Evolutionary conservation across 805 yeast genomes (phyloP).

Genomic region (Blastobotrys terrestris): DNA sequence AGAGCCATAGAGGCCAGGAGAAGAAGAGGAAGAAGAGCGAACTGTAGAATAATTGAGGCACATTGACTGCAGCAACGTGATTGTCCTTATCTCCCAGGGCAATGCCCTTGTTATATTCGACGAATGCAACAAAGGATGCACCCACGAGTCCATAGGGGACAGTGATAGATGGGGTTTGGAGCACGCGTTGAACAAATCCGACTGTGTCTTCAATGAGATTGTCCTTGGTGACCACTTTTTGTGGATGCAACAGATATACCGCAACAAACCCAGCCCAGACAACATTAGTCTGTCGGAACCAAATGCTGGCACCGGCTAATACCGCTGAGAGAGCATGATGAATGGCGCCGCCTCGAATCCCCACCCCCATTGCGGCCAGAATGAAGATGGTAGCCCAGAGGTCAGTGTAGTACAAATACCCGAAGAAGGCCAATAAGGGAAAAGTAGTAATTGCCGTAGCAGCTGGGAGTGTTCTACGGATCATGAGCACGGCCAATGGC

Average conservation of each 20-base stretch:
- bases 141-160: conserved; percentile 40
- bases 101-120: conserved; percentile 69
- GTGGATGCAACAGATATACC: conserved; percentile 23
- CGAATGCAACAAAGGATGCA: conserved; percentile 48
- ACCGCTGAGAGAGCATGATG: conserved; percentile 38
- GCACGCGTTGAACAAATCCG: conserved; percentile 3
- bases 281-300: conserved; percentile 87
- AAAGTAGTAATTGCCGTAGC: conserved; percentile 34
- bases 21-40: conserved; percentile 55
- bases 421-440: conserved; percentile 71
- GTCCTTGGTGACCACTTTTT: neutral
- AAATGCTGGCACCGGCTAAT: conserved; percentile 55
- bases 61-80: conserved; percentile 64
- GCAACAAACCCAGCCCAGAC: conserved; percentile 71
- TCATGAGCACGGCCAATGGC: conserved; percentile 33
- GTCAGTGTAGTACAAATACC: conserved; percentile 83
- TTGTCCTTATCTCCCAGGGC: conserved; percentile 89
- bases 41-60: conserved; percentile 80
- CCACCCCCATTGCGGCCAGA: conserved; percentile 43
- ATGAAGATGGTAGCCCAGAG: conserved; percentile 81
- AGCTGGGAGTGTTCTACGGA: conserved; percentile 12
- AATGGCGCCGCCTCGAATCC: neutral
- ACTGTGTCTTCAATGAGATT: neutral
- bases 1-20: conserved; percentile 70
- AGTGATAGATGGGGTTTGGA: conserved; percentile 6